Evolutionary conservation across 225 moss, liverwort and hornwort genomes (phyloP), one percentile per base, ranked within the genome.

Genomic region (Antitrichia curtipendula): DNA sequence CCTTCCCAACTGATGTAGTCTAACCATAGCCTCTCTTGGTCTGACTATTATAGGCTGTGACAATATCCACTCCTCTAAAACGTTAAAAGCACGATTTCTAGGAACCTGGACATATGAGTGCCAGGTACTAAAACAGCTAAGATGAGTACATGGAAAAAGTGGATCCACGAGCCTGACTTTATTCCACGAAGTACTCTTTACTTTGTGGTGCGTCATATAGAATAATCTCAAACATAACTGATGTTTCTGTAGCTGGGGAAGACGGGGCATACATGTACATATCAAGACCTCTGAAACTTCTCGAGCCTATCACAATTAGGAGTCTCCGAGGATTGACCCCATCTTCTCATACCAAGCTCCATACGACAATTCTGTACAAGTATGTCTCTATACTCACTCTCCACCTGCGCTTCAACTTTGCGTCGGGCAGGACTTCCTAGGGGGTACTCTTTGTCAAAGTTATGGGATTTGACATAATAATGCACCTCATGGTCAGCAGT

Each of bases 331-430:
- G 86, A 84, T 90, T 99, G 97, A 24, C 96, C 97, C 97, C 98
- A 97, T 82, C 95, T 91, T 92, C 91, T 91, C 91, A 96, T 92
- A 74, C 95, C 92, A 78, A 95, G 94, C 90, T 99, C 98, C 94
- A 95, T 90, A 74, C 97, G 97, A 91, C 98, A 99, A 91, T 97
- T 97, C 91, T 99, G 98, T 82, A 95, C 90, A 82, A 99, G 97
- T 83, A 97, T 93, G 27, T 99, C 98, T 89, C 89, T 95, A 89
- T 96, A 99, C 70, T 99, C 98, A 83, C 92, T 95, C 85, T 97
- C 98, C 83, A 97, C 95, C 87, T 97, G 96, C 71, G 53, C 82
- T 91, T 99, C 98, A 84, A 99, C 89, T 91, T 95, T 94, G 76
- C 92, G 96, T 54, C 98, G 92, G 28, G 91, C 90, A 66, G 92